A percentile compares a stretch with the other conserved stretches of the same genome.
Conservation (phyloP, 2,329 filamentous ascomycete species). For the Beauveria brongniartii region DNA sequence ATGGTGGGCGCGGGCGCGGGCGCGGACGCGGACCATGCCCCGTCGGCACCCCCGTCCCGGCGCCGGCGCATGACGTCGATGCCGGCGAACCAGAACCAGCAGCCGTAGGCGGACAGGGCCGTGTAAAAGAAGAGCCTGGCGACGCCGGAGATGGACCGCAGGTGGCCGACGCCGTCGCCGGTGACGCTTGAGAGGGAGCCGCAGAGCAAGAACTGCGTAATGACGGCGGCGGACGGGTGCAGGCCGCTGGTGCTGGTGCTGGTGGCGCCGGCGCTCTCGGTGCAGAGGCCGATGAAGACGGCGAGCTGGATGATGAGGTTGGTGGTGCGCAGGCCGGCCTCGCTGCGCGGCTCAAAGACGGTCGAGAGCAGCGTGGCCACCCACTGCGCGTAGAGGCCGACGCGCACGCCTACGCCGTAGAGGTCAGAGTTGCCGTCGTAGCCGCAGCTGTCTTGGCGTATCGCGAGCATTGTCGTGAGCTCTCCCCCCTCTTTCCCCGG, state of each 20-base stretch:
- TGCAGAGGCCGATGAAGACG: conserved; percentile 22
- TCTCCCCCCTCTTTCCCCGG: background rate
- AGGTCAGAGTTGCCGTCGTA: conserved; percentile 20
- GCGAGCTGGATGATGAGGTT: conserved; percentile 23
- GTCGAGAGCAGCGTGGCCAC: conserved; percentile 17
- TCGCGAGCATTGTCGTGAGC: background rate
- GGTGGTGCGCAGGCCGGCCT: conserved; percentile 18
- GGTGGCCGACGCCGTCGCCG: conserved; percentile 18
- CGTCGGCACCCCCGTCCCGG: background rate
- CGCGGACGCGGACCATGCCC: too few species aligned
- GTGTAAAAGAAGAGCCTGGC: conserved; percentile 18
- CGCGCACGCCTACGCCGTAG: conserved; percentile 20
- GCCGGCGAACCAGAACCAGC: conserved; percentile 19
- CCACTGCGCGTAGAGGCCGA: conserved; percentile 21
- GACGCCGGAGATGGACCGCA: conserved; percentile 16
- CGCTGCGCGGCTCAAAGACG: conserved; percentile 17
- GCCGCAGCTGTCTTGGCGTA: background rate
- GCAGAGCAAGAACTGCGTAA: conserved; percentile 20
- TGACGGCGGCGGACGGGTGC: conserved; percentile 16
- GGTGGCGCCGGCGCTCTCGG: conserved; percentile 13
- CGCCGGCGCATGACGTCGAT: conserved; percentile 14
- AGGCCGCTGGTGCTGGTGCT: background rate
- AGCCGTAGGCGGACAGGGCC: conserved; percentile 16
- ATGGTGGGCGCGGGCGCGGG: too few species aligned
- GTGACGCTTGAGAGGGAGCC: conserved; percentile 20